Evolutionary conservation across 345 rosid species (phyloP), one percentile per base, ranked within the genome.

Genomic region (Salix koriyanagi): DNA sequence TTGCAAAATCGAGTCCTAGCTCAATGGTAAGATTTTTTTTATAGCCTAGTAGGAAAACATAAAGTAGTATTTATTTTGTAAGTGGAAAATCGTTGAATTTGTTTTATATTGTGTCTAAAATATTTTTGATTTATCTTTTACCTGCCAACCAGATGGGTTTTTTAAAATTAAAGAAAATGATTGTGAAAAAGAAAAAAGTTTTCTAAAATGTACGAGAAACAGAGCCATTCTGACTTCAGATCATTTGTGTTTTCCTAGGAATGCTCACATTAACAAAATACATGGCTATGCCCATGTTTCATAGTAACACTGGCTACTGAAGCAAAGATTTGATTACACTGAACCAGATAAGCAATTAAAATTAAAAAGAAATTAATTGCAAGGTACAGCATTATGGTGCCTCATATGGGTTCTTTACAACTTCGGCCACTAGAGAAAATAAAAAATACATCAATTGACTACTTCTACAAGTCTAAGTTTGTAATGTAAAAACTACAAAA

Each of bases 381-480:
- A 46, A 75, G 74, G 48, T 28, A 25, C 30, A 64, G 83, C 73
- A 73, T 78, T 73, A 79, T 70, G 65, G 78, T 58, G 81, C 70
- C 37, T 21, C 34, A 75, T 52, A 32, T 36, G 74, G 61, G 48
- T 76, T 74, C 76, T 76, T 79, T 82, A 76, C 86, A 82, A 25
- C 48, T 80, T 78, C 30, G 78, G 77, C 50, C 34, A 44, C 5
- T 19, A 52, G 21, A 61, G 52, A 42, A 78, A 41, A 41, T 36
- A 61, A 36, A 69, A 67, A 73, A 13, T 23, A 69, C 74, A 72
- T 28, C 50, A 60, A 76, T 68, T 15, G 72, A 52, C 79, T 79
- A 73, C 65, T 16, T 77, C 81, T 81, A 64, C 15, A 79, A 34
- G 46, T 69, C 83, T 71, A 80, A 79, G 56, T 50, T 34, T 46